Base-by-base conservation (phyloP, 306 rosid species). In the Pterocarpus santalinus region DNA sequence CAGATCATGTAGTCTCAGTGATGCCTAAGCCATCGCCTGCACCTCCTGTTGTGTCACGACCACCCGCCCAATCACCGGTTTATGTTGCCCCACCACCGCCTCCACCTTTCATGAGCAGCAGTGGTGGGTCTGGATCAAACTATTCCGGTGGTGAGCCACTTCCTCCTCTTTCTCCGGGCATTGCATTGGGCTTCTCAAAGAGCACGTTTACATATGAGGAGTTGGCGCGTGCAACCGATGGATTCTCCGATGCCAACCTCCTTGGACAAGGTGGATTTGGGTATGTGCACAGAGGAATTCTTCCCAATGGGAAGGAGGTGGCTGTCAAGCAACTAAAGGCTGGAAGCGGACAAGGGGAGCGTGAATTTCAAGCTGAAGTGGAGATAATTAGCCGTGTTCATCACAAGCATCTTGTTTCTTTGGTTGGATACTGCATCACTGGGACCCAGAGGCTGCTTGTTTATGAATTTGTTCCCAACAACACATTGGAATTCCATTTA, bases 231-330 rank as follows among this genome's bases (percentile, higher is more conserved):
- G 99, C 99, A 65, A 93, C 99, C 0, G 96, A 95, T 81, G 98
- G 99, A 17, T 95, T 95, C 91, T 91, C 99, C 0, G 94, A 95
- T 76, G 97, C 98, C 46, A 95, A 93, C 80, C 94, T 95, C 64
- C 98, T 95, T 3, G 99, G 99, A 68, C 94, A 89, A 82, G 99
- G 99, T 69, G 99, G 99, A 73, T 95, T 95, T 75, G 99, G 99
- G 63, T 93, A 89, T 72, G 99, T 95, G 36, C 99, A 95, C 62
- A 91, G 88, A 80, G 99, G 99, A 69, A 65, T 93, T 11, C 94
- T 95, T 69, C 98, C 99, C 2, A 91, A 90, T 32, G 99, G 99
- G 11, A 95, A 95, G 85, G 99, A 95, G 78, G 97, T 95, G 8
- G 99, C 99, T 1, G 84, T 95, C 64, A 95, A 95, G 86, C 99